Evolutionary conservation across 306 rosid genomes (phyloP).

Genomic region (Carpinus viminea): DNA sequence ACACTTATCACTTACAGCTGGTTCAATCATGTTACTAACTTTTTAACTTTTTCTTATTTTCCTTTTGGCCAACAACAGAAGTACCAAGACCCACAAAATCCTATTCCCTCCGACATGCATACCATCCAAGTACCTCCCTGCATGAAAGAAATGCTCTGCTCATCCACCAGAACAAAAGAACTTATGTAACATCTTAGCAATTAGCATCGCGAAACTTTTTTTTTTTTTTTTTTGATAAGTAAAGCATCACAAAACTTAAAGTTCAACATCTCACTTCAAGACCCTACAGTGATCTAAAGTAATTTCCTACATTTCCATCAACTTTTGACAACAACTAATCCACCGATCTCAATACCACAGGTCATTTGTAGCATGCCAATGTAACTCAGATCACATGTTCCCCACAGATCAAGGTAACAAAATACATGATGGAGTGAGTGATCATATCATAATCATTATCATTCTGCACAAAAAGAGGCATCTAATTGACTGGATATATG

Average conservation of each 20-base stretch:
- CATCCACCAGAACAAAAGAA: not conserved
- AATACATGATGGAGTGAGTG: no score
- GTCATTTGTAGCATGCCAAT: no score
- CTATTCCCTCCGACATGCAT: not conserved
- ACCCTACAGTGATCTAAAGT: no score
- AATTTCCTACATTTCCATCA: no score
- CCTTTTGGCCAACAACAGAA: not conserved
- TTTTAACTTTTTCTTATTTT: not conserved
- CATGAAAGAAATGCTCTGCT: not conserved
- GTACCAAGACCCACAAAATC: conserved; percentile 7
- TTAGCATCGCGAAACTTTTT: not conserved
- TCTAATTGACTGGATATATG: not conserved
- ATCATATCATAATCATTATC: no score
- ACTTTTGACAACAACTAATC: no score
- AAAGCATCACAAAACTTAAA: not conserved
- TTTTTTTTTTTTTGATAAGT: no score
- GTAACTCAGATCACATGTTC: no score
- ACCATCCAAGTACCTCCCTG: not conserved
- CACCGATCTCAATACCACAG: no score
- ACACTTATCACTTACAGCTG: not conserved
- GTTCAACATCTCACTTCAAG: not conserved
- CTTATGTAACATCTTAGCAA: not conserved
- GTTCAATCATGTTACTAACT: not conserved
- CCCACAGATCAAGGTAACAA: no score
- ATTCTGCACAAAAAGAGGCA: not conserved